A percentile compares a stretch with the other conserved stretches of the same genome.
Evolutionary conservation across 805 yeast species (phyloP).

Genomic region (Yueomyces sp.): DNA sequence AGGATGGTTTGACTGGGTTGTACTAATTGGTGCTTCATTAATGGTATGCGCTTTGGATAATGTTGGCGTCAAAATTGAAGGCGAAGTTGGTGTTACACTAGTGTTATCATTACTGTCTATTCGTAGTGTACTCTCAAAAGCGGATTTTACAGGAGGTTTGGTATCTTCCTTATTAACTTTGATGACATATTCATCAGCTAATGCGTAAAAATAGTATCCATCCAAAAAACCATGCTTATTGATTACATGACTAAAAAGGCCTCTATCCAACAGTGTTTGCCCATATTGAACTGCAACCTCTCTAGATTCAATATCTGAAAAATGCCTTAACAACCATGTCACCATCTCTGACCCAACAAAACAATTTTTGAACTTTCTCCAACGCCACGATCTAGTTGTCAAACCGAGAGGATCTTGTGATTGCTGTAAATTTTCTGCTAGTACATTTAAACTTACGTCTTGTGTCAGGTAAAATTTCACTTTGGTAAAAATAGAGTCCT

Average conservation of each 20-base stretch:
- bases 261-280: constrained; percentile 56
- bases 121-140: neutral
- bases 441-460: constrained; percentile 33
- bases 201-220: constrained; percentile 82
- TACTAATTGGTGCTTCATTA: neutral
- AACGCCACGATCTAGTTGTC: constrained; percentile 83
- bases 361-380: constrained; percentile 62
- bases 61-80: neutral
- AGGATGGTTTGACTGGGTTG: constrained; percentile 1
- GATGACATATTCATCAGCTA: constrained; percentile 40
- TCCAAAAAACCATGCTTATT: constrained; percentile 73
- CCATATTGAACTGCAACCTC: constrained; percentile 81
- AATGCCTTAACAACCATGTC: constrained; percentile 67
- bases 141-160: neutral
- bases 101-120: neutral
- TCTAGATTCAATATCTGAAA: constrained; percentile 64
- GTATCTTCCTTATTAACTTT: neutral
- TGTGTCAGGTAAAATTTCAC: constrained; percentile 30
- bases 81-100: constrained; percentile 3
- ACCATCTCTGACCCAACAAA: constrained; percentile 81
- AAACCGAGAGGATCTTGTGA: constrained; percentile 50
- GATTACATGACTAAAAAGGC: constrained; percentile 71
- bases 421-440: constrained; percentile 52
- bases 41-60: constrained; percentile 1
- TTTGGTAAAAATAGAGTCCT: constrained; percentile 25